Evolutionary conservation across 768 basidiomycete species (phyloP).

Genomic region (Suillus variegatus): DNA sequence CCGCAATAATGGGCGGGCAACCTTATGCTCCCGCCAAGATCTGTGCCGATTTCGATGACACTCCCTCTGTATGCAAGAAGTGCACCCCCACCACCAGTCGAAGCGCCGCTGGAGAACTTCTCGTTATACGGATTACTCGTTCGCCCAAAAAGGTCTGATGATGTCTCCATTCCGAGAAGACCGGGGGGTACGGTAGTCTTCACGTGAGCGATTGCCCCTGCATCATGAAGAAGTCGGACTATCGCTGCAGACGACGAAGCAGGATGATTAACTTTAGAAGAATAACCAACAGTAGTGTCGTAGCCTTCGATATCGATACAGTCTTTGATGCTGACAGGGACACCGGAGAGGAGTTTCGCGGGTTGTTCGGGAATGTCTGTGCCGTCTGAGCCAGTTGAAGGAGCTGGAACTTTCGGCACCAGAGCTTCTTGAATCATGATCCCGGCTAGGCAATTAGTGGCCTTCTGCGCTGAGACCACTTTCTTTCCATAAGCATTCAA

Average conservation of each 20-base stretch:
- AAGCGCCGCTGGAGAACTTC: conserved; percentile 44
- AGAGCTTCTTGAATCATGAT: conserved; percentile 40
- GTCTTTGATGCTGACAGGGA: conserved; percentile 54
- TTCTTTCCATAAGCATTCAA: conserved; percentile 43
- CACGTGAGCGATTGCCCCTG: conserved; percentile 42
- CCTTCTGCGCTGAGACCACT: conserved; percentile 38
- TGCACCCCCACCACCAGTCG: conserved; percentile 53
- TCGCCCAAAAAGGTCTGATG: conserved; percentile 46
- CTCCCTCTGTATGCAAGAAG: conserved; percentile 47
- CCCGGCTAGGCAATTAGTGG: conserved; percentile 54
- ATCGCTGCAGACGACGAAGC: conserved; percentile 38
- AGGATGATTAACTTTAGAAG: conserved; percentile 37
- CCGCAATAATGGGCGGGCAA: conserved; percentile 52
- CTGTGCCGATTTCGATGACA: conserved; percentile 48
- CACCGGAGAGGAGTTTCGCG: conserved; percentile 35
- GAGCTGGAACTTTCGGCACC: conserved; percentile 8
- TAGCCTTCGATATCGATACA: conserved; percentile 45
- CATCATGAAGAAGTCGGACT: conserved; percentile 40
- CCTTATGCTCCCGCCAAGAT: conserved; percentile 51
- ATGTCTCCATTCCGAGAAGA: conserved; percentile 40
- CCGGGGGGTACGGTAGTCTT: conserved; percentile 48
- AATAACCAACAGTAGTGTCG: conserved; percentile 48
- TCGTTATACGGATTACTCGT: conserved; percentile 51
- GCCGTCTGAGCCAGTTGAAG: conserved; percentile 12
- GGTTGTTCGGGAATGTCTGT: conserved; percentile 5